Evolutionary conservation across 176 grass and related monocot genomes (phyloP), one percentile per base, ranked within the genome.

Genomic region (Tillandsia leiboldiana): DNA sequence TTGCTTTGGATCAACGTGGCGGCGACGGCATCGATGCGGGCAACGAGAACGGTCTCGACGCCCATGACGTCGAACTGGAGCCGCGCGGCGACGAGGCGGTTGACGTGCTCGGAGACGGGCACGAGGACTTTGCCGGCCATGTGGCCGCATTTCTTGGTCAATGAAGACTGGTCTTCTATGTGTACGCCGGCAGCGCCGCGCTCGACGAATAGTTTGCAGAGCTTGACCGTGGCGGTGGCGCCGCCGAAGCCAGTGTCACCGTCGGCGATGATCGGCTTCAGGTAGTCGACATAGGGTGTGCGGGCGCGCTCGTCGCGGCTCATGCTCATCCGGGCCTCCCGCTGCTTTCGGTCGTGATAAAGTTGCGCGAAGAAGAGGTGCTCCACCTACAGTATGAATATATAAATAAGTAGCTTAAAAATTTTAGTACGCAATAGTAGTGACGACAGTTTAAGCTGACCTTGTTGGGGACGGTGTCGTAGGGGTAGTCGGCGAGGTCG

Each of bases 41-140:
- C 92, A 9, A 91, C 83, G 48, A 96, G 74, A 7, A 92, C 69
- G 4, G 88, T 91, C 82, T 91, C 92, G 8, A 96, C 92, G 59
- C 88, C 88, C 92, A 96, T 96, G 33, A 96, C 57, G 80, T 96
- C 91, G 79, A 96, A 96, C 81, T 96, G 92, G 26, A 96, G 78
- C 51, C 92, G 66, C 8, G 92, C 92, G 18, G 92, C 92, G 28
- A 96, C 92, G 52, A 96, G 82, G 17, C 92, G 92, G 63, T 96
- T 86, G 11, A 96, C 87, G 78, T 91, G 92, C 80, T 96, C 92
- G 1, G 80, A 74, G 11, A 91, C 79, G 0, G 81, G 71, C 1
- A 96, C 92, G 12, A 91, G 91, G 26, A 96, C 92, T 78, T 96
- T 96, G 5, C 88, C 92, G 0, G 92, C 92, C 92, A 96, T 96